Base-by-base conservation (phyloP, 1,284 basidiomycete species). In the Mrakiaceae sp. region DNA sequence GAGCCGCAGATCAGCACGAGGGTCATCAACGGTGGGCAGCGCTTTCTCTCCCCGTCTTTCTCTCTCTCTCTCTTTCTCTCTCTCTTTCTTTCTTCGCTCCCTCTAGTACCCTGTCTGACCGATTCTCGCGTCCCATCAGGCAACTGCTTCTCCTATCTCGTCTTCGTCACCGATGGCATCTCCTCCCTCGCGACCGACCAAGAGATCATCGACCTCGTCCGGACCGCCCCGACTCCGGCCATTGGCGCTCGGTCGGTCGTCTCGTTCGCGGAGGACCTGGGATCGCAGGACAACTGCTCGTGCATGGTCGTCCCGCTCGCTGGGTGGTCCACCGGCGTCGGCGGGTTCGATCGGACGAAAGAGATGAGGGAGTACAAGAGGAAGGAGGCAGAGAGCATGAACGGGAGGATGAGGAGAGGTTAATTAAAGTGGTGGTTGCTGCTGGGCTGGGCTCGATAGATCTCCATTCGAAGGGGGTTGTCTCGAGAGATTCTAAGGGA, bases 1-100 rank as follows among this genome's bases (percentile, higher is more conserved):
- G 95, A 98, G 75, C 95, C 96, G 3, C 90, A 97, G 73, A 84
- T 98, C n/a, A 80, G 83, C 61, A 84, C 86, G 44, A 86, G 85
- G 70, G 78, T 97, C 1, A 75, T 98, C 11, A 79, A 86, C 70
- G 88, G 90, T 87, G 63, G 68, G 77, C 69, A 49, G 8, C 48
- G 0, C 16, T 46, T 14, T 16, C n/a, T 7, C 62, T 16, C n/a
- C 6, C 62, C 60, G 43, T 57, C 51, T 51, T 58, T 40, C 16
- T 46, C 4, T 44, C 11, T 16, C 52, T 50, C 10, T 43, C 44
- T 61, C 58, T 51, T 52, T 9, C 51, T 50, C 50, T 48, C 50
- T 60, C 58, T 39, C 44, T 58, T 10, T 44, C 11, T 27, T 53
- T 42, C 8, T 65, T 14, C 8, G 50, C 66, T 67, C 69, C 58